A percentile compares a stretch with the other conserved stretches of the same genome.
phyloP scores from a whole-genome alignment of 441 rosid genomes.

The Heliophila coronopifolia region DNA sequence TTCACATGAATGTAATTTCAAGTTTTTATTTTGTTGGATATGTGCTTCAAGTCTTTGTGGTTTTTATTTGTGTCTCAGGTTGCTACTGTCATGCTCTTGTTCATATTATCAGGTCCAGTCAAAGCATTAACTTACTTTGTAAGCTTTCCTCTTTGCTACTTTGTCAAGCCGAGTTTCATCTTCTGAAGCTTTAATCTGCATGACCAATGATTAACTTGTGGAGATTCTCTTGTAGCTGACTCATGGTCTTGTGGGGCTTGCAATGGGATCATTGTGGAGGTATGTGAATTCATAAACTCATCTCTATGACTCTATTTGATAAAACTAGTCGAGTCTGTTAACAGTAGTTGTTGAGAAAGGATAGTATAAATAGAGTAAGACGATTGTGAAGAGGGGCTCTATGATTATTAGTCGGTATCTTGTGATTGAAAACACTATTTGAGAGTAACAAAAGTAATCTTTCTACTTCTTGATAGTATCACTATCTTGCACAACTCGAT shows the following conservation, averaged over 20 bases:
- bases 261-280: conserved; percentile 90
- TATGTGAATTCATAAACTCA: conserved; percentile 21
- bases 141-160: conserved; percentile 31
- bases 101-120: conserved; percentile 80
- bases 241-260: conserved; percentile 74
- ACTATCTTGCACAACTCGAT: too few relatives aligned
- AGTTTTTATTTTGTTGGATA: background rate
- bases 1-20: conserved; percentile 4
- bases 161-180: background rate
- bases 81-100: conserved; percentile 73
- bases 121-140: conserved; percentile 84
- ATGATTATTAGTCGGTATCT: too few relatives aligned
- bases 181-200: conserved; percentile 5
- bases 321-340: too few relatives aligned
- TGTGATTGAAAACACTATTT: too few relatives aligned
- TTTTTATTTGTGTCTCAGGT: conserved; percentile 42
- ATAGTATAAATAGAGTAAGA: too few relatives aligned
- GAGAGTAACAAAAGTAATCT: too few relatives aligned
- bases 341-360: too few relatives aligned
- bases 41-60: conserved; percentile 16
- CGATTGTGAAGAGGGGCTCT: too few relatives aligned
- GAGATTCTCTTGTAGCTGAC: conserved; percentile 48
- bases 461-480: too few relatives aligned
- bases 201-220: background rate
- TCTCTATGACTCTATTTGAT: too few relatives aligned